Evolutionary conservation across 331 rosid species (phyloP).

Genomic region (Phaseolus coccineus): DNA sequence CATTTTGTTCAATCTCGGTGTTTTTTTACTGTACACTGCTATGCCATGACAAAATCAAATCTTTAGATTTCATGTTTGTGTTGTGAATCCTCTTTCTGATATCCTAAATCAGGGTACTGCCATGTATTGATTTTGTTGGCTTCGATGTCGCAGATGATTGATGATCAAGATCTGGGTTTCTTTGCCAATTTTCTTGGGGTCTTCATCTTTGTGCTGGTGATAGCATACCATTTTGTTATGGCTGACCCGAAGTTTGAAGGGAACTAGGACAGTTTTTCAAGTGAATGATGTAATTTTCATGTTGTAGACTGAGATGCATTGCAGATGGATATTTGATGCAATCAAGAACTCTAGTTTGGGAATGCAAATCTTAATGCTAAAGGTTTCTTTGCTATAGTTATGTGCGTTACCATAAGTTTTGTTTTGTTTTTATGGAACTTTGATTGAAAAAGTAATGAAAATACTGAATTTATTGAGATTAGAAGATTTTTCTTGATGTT

Average conservation of each 20-base stretch:
- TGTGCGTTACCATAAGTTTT: conserved; percentile 15
- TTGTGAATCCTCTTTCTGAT: background rate
- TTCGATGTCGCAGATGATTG: conserved; percentile 72
- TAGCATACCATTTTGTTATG: conserved; percentile 88
- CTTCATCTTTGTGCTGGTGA: conserved; percentile 62
- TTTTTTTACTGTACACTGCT: no score
- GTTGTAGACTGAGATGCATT: conserved; percentile 50
- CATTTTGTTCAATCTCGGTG: no score
- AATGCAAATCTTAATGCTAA: conserved; percentile 39
- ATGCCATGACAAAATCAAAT: no score
- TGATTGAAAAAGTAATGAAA: background rate
- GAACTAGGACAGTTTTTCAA: conserved; percentile 52
- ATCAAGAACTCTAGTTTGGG: conserved; percentile 34
- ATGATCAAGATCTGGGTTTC: conserved; percentile 95
- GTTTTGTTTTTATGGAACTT: conserved; percentile 25
- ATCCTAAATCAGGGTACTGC: conserved; percentile 22
- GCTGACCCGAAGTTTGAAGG: conserved; percentile 78
- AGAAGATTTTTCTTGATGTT: no score
- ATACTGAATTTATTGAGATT: no score
- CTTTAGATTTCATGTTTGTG: no score
- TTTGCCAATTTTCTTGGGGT: background rate
- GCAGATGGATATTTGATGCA: conserved; percentile 41
- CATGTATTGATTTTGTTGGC: conserved; percentile 10
- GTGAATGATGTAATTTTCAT: conserved; percentile 39
- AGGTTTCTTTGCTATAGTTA: conserved; percentile 17